phyloP scores from a whole-genome alignment of 2,329 filamentous ascomycete species.

The Sarocladiaceae sp. region DNA sequence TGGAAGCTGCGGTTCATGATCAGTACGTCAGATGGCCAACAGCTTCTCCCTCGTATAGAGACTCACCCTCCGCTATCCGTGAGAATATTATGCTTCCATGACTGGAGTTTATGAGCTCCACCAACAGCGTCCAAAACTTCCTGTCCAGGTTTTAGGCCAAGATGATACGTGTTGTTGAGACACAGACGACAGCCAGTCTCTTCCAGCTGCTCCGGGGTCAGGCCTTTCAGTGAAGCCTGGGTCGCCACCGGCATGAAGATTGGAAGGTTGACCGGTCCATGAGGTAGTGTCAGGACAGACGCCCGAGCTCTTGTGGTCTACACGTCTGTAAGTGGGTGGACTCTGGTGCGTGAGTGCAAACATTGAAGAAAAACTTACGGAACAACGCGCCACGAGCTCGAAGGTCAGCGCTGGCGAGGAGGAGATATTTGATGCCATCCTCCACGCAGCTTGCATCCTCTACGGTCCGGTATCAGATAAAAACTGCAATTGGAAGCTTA shows the following conservation, averaged over 20 bases:
- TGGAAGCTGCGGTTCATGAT: conserved; percentile 64
- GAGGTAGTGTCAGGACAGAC: conserved; percentile 78
- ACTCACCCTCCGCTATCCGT: conserved; percentile 69
- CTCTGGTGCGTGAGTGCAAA: background rate
- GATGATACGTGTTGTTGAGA: conserved; percentile 96
- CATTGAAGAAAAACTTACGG: conserved; percentile 47
- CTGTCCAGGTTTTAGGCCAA: conserved; percentile 91
- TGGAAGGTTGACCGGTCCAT: conserved; percentile 83
- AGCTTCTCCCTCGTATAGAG: background rate
- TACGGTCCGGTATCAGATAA: background rate
- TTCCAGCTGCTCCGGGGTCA: conserved; percentile 88
- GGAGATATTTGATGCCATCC: conserved; percentile 45
- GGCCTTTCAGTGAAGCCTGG: conserved; percentile 88
- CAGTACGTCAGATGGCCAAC: background rate
- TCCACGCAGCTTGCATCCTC: conserved; percentile 28
- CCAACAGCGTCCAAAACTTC: conserved; percentile 80
- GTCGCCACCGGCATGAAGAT: conserved; percentile 99
- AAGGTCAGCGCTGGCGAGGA: conserved; percentile 66
- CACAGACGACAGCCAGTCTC: conserved; percentile 85
- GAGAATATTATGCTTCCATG: conserved; percentile 91
- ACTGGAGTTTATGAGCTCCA: conserved; percentile 89
- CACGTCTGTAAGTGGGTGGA: background rate
- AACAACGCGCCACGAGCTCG: conserved; percentile 71
- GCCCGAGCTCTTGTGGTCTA: conserved; percentile 93
- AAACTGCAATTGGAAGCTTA: too few relatives aligned